Conservation (phyloP, 805 yeast genomes). For the Candida sphagnicola region DNA sequence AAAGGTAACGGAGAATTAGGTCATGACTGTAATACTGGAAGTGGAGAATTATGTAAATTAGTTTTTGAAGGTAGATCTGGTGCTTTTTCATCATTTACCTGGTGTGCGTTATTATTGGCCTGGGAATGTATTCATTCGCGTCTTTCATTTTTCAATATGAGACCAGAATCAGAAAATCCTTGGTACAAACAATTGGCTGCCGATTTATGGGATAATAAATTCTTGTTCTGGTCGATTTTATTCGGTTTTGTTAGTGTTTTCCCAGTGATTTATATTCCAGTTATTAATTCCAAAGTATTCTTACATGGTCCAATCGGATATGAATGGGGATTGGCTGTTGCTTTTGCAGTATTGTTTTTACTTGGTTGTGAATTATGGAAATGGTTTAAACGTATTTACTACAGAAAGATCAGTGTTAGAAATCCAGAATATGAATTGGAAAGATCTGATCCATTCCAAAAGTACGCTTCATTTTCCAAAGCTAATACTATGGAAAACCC, state of each 20-base stretch:
- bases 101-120: constrained; percentile 78
- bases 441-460: constrained; percentile 57
- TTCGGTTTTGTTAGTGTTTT: constrained; percentile 67
- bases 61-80: constrained; percentile 77
- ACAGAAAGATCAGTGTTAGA: constrained; percentile 36
- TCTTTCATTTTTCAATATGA: constrained; percentile 67
- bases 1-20: constrained; percentile 67
- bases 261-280: constrained; percentile 86
- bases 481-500: constrained; percentile 36
- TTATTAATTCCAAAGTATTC: constrained; percentile 74
- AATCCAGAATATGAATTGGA: constrained; percentile 66
- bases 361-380: constrained; percentile 65
- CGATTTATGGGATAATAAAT: constrained; percentile 71
- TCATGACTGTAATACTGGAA: constrained; percentile 52
- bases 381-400: constrained; percentile 55
- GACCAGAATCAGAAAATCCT: constrained; percentile 53
- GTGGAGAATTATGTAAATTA: constrained; percentile 45
- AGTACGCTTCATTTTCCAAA: constrained; percentile 56
- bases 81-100: constrained; percentile 77
- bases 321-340: constrained; percentile 79
- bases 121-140: constrained; percentile 80
- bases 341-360: constrained; percentile 54
- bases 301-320: constrained; percentile 65
- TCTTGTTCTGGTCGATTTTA: constrained; percentile 77
- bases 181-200: constrained; percentile 56